A percentile compares a stretch with the other conserved stretches of the same genome.
Conservation (phyloP, 345 rosid genomes). For the Moricandia arvensis region DNA sequence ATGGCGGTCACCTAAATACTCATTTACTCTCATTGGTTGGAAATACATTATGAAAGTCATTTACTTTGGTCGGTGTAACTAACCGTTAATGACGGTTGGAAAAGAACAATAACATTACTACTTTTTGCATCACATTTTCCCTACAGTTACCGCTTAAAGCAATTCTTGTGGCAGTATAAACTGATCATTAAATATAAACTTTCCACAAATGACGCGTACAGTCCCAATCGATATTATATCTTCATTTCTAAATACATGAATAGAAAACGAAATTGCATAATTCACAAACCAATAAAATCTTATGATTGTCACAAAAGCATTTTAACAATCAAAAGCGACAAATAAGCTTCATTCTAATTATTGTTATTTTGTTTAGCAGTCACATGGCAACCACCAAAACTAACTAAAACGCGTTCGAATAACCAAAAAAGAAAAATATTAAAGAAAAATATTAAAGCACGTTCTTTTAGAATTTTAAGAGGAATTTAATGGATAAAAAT, state of each 20-base stretch:
- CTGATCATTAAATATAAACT: not conserved
- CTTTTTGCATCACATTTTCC: not conserved
- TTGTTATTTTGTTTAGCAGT: not conserved
- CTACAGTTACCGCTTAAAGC: not conserved
- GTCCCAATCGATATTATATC: not conserved
- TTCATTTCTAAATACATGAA: not conserved
- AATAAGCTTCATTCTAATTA: not conserved
- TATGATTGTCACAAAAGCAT: not conserved
- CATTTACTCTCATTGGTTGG: no score
- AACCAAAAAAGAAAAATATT: not conserved
- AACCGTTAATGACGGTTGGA: not conserved
- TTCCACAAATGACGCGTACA: not conserved
- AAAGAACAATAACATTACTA: not conserved
- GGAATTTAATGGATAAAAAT: not conserved
- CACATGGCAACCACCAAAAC: not conserved
- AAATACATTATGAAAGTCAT: not conserved
- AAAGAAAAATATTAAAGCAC: not conserved
- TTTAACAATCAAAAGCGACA: not conserved
- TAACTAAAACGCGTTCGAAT: not conserved
- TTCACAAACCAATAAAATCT: not conserved
- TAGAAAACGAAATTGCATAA: not conserved
- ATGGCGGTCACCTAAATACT: no score
- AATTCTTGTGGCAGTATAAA: not conserved
- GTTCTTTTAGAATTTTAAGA: constrained; percentile 2
- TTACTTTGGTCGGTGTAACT: not conserved